Base-by-base conservation (phyloP, 2,329 filamentous ascomycete species). In the Mariannaea sp. region DNA sequence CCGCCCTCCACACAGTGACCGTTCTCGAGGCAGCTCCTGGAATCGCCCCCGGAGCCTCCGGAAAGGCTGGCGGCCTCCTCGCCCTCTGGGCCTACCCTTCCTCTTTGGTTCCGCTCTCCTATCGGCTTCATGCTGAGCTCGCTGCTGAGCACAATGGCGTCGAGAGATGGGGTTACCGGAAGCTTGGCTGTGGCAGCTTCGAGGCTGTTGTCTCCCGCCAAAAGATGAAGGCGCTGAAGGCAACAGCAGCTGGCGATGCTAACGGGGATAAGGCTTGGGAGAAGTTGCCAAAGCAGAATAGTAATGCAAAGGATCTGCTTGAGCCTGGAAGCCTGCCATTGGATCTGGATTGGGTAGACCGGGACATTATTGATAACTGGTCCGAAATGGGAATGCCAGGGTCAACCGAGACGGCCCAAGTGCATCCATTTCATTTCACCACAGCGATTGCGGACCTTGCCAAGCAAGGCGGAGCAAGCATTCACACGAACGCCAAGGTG, bases 361-460 rank as follows among this genome's bases (percentile, higher is more conserved):
- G 80, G 1, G 83, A 86, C 4, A 75, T 86, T 2, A 74, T 96
- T 17, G 75, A 77, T 47, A 78, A 79, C 16, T 97, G 96, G 73
- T 84, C 90, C 27, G 85, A 88, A 68, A 97, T 97, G 91, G 91
- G 90, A 19, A 61, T 68, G 1, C 75, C 76, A 2, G 86, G 84
- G 3, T 83, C 85, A 1, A 81, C 80, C 1, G 89, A 91, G 56
- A 97, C 94, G 1, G 90, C 94, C 0, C 94, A 99, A 73, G 93
- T 97, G 3, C 93, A 99, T 66, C 94, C 94, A 0, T 89, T 87
- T 57, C 86, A 91, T 38, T 97, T 99, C 68, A 97, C 94, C 0
- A 93, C 84, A 0, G 80, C 86, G 13, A 95, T 97, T 72, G 90
- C 89, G 4, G 77, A 84, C 35, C 79, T 97, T 10, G 92, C 93